These are phyloP conservation scores for Leishmania martiniquensis DNA, from an alignment of 208 protist genomes.

Conservation along the genomic window DNA sequence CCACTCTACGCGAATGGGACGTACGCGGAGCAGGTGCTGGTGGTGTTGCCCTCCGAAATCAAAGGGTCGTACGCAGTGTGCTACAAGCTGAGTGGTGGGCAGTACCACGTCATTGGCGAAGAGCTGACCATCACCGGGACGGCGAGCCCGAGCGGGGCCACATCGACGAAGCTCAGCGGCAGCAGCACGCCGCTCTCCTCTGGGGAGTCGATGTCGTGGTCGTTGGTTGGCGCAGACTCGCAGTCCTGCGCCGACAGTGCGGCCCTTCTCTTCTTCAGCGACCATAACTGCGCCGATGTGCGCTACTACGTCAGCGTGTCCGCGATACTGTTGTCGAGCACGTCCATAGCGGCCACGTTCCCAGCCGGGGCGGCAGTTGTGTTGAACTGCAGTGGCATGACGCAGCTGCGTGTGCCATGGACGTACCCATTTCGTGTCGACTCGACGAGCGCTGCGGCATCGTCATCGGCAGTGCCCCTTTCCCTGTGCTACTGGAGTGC, in stretches of 20 bases:
- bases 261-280: conserved; percentile 83
- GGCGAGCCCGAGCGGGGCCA: conserved; percentile 54
- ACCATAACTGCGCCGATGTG: conserved; percentile 64
- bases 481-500: conserved; percentile 75
- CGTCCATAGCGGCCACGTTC: conserved; percentile 8
- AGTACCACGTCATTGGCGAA: conserved; percentile 70
- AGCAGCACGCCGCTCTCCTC: conserved; percentile 34
- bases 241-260: conserved; percentile 18
- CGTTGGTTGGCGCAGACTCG: conserved; percentile 34
- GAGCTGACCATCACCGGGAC: conserved; percentile 31
- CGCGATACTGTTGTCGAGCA: conserved; percentile 1
- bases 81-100: conserved; percentile 87
- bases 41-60: conserved; percentile 17
- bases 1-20: conserved; percentile 78
- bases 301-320: conserved; percentile 55
- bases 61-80: conserved; percentile 68
- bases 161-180: conserved; percentile 34
- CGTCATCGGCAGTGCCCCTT: conserved; percentile 4
- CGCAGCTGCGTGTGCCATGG: conserved; percentile 26
- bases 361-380: conserved; percentile 33
- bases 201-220: conserved; percentile 74
- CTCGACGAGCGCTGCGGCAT: conserved; percentile 2
- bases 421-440: conserved; percentile 11
- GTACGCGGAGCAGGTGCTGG: conserved; percentile 57
- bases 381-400: conserved; percentile 25